Percentiles rank a stretch among this genome's conserved stretches.
These are phyloP conservation scores for Zizania latifolia DNA, from an alignment of 176 grass and related monocot species.

Conservation along the genomic window DNA sequence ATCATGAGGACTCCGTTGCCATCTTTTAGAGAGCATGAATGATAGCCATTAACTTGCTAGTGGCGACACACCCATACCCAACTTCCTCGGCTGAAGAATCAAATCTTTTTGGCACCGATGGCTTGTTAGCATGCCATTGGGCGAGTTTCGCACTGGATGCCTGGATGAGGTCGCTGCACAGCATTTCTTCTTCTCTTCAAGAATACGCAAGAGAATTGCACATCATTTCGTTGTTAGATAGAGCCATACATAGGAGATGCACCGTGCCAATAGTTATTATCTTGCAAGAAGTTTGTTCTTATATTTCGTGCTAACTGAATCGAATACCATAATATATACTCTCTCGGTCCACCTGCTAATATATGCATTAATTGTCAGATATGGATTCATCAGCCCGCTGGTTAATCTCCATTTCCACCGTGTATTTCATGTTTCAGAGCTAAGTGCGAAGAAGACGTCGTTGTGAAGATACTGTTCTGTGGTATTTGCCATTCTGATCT, in stretches of 20 bases:
- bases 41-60: not conserved
- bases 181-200: too few species aligned
- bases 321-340: not conserved
- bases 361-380: too few species aligned
- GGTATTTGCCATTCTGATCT: slow-evolving; percentile 38
- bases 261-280: not conserved
- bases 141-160: not conserved
- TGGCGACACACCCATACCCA: not conserved
- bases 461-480: slow-evolving; percentile 28
- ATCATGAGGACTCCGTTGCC: not conserved
- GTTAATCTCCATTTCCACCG: not conserved
- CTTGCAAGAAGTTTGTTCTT: not conserved
- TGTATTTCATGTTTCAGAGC: not conserved
- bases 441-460: not conserved
- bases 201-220: too few species aligned
- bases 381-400: too few species aligned
- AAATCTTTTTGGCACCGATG: not conserved
- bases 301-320: not conserved
- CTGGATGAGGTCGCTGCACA: not conserved
- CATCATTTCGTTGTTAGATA: too few species aligned
- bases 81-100: not conserved
- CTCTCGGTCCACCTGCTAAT: not conserved
- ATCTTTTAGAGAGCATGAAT: not conserved
- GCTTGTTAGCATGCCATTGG: not conserved
- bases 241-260: too few species aligned